Evolutionary conservation across 2,329 filamentous ascomycete genomes (phyloP).

Genomic region (Sarocladium oryzae): DNA sequence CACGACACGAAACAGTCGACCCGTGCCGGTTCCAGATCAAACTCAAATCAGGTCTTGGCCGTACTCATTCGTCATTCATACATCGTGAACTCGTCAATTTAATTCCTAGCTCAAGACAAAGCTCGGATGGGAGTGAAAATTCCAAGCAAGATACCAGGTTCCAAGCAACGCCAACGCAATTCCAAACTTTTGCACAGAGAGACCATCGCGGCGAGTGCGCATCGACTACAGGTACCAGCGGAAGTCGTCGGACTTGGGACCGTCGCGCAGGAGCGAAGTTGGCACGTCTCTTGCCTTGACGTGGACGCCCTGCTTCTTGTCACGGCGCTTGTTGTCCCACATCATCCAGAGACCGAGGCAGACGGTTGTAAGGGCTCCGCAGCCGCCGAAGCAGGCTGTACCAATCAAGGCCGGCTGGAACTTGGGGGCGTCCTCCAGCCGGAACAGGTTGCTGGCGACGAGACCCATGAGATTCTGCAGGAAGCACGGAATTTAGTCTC

Average conservation of each 20-base stretch:
- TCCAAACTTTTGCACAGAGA: too few relatives aligned
- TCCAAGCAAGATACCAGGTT: too few relatives aligned
- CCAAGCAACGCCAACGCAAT: background rate
- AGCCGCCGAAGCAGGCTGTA: slow-evolving; percentile 57
- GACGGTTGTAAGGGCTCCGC: slow-evolving; percentile 48
- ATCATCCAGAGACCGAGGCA: slow-evolving; percentile 56
- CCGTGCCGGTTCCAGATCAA: too few relatives aligned
- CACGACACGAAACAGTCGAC: background rate
- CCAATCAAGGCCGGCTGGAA: slow-evolving; percentile 61
- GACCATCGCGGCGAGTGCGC: too few relatives aligned
- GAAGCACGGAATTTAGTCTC: too few relatives aligned
- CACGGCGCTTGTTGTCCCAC: slow-evolving; percentile 44
- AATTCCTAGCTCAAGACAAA: too few relatives aligned
- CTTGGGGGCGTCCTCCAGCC: slow-evolving; percentile 55
- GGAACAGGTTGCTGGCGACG: slow-evolving; percentile 63
- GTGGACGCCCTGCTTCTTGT: slow-evolving; percentile 44
- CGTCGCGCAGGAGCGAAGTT: slow-evolving; percentile 42
- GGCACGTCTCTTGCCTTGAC: slow-evolving; percentile 39
- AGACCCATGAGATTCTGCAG: slow-evolving; percentile 44
- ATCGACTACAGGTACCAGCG: slow-evolving; percentile 39
- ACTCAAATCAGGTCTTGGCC: too few relatives aligned
- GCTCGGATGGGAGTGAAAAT: too few relatives aligned
- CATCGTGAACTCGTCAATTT: too few relatives aligned
- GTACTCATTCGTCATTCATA: too few relatives aligned
- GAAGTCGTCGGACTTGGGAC: slow-evolving; percentile 39